phyloP scores from a whole-genome alignment of 2,329 filamentous ascomycete genomes.

The Nigrospora osmanthi region DNA sequence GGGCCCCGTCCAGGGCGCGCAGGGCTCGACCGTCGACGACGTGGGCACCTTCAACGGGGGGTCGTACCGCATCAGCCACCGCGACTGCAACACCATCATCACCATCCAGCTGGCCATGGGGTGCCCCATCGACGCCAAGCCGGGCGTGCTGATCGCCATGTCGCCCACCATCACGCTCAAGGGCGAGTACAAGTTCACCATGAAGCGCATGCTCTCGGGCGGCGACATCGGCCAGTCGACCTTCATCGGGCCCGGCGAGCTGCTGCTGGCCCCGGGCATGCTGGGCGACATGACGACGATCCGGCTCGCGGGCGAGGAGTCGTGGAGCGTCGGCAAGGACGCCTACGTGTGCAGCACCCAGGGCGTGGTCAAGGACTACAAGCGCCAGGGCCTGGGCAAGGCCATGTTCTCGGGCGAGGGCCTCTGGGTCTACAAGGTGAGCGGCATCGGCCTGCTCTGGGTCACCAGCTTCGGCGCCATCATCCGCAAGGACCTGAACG shows the following conservation, averaged over 20 bases:
- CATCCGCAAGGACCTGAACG: slow-evolving; percentile 73
- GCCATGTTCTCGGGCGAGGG: slow-evolving; percentile 93
- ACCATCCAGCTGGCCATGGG: slow-evolving; percentile 86
- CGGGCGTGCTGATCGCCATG: slow-evolving; percentile 93
- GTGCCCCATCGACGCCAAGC: slow-evolving; percentile 73
- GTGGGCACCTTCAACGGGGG: slow-evolving; percentile 97
- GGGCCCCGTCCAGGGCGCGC: slow-evolving; percentile 55
- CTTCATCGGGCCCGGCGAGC: slow-evolving; percentile 84
- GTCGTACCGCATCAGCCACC: slow-evolving; percentile 85
- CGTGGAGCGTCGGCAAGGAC: slow-evolving; percentile 82
- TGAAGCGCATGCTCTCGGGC: slow-evolving; percentile 85
- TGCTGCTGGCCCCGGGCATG: slow-evolving; percentile 72
- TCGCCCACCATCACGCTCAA: slow-evolving; percentile 77
- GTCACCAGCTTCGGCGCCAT: slow-evolving; percentile 92
- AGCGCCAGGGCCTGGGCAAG: slow-evolving; percentile 78
- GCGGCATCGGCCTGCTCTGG: slow-evolving; percentile 76
- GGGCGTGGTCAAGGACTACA: slow-evolving; percentile 81
- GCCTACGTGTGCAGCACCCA: slow-evolving; percentile 80
- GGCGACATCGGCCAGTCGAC: slow-evolving; percentile 72
- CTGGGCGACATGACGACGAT: slow-evolving; percentile 83
- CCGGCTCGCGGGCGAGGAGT: slow-evolving; percentile 60
- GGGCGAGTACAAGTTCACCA: slow-evolving; percentile 74
- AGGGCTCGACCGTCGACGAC: slow-evolving; percentile 61
- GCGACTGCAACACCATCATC: slow-evolving; percentile 82
- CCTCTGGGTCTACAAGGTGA: slow-evolving; percentile 81